A percentile compares a stretch with the other conserved stretches of the same genome.
Evolutionary conservation across 768 basidiomycete genomes (phyloP).

Genomic region (Auriculariales sp.): DNA sequence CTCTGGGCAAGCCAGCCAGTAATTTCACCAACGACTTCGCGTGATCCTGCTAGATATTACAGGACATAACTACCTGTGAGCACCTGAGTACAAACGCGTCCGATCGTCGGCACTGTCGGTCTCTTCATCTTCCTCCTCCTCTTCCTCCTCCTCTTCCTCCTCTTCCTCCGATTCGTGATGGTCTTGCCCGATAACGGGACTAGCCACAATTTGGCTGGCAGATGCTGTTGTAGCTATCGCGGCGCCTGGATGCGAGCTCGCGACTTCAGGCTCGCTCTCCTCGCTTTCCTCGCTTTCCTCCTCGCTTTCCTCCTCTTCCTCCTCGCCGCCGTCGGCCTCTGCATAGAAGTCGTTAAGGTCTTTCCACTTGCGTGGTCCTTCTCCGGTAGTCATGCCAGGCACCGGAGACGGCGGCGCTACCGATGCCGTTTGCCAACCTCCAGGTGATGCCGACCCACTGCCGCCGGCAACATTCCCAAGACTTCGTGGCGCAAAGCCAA

Average conservation of each 20-base stretch:
- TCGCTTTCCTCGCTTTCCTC: conserved; percentile 13
- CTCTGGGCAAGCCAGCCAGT: not conserved
- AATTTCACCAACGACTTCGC: not conserved
- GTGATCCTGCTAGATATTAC: not conserved
- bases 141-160: conserved; percentile 16
- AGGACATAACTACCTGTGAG: not conserved
- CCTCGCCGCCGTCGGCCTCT: conserved; percentile 21
- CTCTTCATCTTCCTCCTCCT: conserved; percentile 14
- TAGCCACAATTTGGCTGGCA: not conserved
- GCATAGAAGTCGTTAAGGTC: conserved; percentile 71
- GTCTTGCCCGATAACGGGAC: too few relatives aligned
- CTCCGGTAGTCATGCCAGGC: conserved; percentile 17
- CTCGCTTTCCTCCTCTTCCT: conserved; percentile 16
- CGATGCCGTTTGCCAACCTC: conserved; percentile 33
- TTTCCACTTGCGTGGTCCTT: conserved; percentile 26
- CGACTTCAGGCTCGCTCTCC: conserved; percentile 41
- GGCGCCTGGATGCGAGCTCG: conserved; percentile 33
- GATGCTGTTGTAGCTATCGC: conserved; percentile 5
- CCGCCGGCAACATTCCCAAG: conserved; percentile 13
- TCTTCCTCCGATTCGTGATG: not conserved
- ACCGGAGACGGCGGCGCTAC: conserved; percentile 25
- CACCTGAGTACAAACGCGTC: not conserved
- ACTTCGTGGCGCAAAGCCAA: conserved; percentile 18
- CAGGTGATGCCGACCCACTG: conserved; percentile 25
- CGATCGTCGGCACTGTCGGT: conserved; percentile 4